Base-by-base conservation (phyloP, 2,329 filamentous ascomycete genomes). In the Fonsecaea pugnacius region DNA sequence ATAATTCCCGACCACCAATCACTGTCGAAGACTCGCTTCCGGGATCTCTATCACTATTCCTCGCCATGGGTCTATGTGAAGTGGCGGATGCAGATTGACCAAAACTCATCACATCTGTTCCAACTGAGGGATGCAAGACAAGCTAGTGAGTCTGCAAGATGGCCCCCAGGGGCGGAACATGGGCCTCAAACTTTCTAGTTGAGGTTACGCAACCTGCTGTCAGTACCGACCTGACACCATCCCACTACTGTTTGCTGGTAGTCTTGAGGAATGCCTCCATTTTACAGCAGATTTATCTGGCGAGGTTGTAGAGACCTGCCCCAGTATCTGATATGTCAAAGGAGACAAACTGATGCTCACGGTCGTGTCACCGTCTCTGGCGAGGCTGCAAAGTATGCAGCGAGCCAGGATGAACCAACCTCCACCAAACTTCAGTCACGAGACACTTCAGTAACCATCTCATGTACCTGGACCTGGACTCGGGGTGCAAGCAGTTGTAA, bases 141-240 rank as follows among this genome's bases (percentile, higher is more conserved):
- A 14, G 21, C 36, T 58, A 43, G 9, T 21, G 24, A n/a, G 4
- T n/a, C 14, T 24, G 43, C 27, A 18, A 48, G 43, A 24, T 48
- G 18, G 8, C 10, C 10, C 10, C 10, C 9, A 2, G 21, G n/a
- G 18, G 43, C 9, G 21, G n/a, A 27, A 53, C 14, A 53, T 14
- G 32, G 8, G 12, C n/a, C 27, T 53, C 43, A n/a, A 3, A 32
- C 50, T 46, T 10, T 35, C n/a, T 18, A 24, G 4, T 36, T 12
- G 2, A 40, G 12, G 58, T 60, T 43, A 35, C 50, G 27, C 58
- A 54, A 35, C 21, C 7, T 21, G 50, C 48, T 35, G 48, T 54
- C 50, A 4, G 38, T 18, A 33, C 12, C 1, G 30, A 54, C 38
- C 58, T 54, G 58, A 54, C 58, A 53, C 32, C 58, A 60, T 43